These are phyloP conservation scores for Verticillium dahliae DNA, from an alignment of 2,329 filamentous ascomycete genomes.

Conservation along the genomic window DNA sequence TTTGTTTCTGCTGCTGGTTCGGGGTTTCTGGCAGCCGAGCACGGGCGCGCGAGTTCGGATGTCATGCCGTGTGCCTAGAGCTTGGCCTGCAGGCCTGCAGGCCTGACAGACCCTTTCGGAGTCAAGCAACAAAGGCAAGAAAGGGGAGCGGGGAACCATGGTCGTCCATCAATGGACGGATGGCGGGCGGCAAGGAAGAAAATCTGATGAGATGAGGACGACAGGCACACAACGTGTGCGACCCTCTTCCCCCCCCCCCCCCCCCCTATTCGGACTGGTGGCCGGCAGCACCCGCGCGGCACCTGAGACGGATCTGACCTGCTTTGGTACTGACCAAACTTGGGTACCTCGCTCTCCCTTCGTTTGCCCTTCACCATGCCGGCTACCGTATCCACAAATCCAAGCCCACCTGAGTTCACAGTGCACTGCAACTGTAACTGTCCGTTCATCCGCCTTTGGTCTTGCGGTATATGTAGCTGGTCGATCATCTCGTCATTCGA, in stretches of 20 bases:
- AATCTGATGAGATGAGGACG: background rate
- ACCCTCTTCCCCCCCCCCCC: background rate
- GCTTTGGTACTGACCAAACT: too few species aligned
- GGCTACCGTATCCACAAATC: too few species aligned
- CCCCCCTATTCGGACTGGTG: background rate
- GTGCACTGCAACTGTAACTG: background rate
- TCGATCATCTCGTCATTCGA: background rate
- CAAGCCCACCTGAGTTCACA: background rate
- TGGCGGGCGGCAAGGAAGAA: background rate
- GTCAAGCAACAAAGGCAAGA: too few species aligned
- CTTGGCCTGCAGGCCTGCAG: too few species aligned
- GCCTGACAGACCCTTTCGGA: too few species aligned
- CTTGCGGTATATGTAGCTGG: background rate
- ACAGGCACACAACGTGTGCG: background rate
- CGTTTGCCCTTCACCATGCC: too few species aligned
- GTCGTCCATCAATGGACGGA: background rate
- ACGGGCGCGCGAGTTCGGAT: background rate
- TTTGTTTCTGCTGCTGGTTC: background rate
- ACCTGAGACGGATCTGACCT: background rate
- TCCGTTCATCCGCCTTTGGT: background rate
- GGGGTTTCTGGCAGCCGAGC: background rate
- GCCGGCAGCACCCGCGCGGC: background rate
- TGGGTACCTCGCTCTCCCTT: too few species aligned
- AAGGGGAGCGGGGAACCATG: too few species aligned
- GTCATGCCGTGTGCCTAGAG: background rate